Conservation (phyloP, 2,329 filamentous ascomycete genomes). For the Pochonia chlamydosporia region DNA sequence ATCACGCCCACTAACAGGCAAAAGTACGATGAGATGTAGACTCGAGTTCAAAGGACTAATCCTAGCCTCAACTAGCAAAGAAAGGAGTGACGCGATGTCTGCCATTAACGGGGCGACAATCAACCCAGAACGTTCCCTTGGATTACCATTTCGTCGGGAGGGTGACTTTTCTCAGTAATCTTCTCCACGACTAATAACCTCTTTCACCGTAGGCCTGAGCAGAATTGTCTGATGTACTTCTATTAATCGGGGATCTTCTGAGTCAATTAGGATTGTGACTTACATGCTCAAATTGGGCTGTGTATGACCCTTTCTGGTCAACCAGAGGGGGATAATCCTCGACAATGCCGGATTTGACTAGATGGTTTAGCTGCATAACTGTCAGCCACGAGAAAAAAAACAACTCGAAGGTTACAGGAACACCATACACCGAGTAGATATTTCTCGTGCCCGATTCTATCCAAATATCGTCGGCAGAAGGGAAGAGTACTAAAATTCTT, state of each 20-base stretch:
- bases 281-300: constrained; percentile 58
- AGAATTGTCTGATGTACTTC: constrained; percentile 47
- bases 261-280: constrained; percentile 7
- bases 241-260: no score
- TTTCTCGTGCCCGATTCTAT: constrained; percentile 52
- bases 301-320: constrained; percentile 55
- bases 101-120: no score
- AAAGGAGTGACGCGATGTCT: no score
- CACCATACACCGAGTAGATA: constrained; percentile 50
- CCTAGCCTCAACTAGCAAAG: no score
- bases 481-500: constrained; percentile 58
- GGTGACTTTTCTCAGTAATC: no score
- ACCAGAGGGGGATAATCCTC: constrained; percentile 50
- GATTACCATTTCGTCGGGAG: no score
- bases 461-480: constrained; percentile 57
- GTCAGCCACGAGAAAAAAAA: no score
- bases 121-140: no score
- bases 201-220: constrained; percentile 37
- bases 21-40: no score
- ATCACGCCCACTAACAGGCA: no score
- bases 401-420: background rate
- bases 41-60: no score
- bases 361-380: constrained; percentile 45
- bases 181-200: constrained; percentile 45
- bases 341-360: constrained; percentile 51